Percentiles rank a stretch among this genome's conserved stretches.
These are phyloP conservation scores for Ganoderma lingzhi DNA, from an alignment of 1,284 basidiomycete genomes.

Conservation along the genomic window DNA sequence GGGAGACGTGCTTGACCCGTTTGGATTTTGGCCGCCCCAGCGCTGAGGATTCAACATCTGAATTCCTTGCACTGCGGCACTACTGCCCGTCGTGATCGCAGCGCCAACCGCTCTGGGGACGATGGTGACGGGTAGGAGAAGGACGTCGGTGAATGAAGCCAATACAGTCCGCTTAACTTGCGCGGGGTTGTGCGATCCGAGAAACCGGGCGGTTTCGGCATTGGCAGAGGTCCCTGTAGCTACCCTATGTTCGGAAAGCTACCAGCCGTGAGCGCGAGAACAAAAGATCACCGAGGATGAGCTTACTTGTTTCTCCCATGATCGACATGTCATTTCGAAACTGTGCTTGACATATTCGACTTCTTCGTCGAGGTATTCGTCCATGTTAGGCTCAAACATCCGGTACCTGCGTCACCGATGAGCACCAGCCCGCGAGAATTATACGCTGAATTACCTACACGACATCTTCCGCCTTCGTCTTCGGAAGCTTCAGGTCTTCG, in stretches of 20 bases:
- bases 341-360: conserved; percentile 81
- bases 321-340: conserved; percentile 80
- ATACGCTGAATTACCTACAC: conserved; percentile 57
- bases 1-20: conserved; percentile 29
- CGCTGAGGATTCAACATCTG: conserved; percentile 88
- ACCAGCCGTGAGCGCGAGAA: background rate
- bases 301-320: conserved; percentile 79
- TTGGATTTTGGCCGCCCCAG: conserved; percentile 62
- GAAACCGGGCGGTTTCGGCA: conserved; percentile 69
- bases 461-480: conserved; percentile 77
- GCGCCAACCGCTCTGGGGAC: conserved; percentile 89
- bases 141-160: conserved; percentile 89
- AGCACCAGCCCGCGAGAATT: background rate
- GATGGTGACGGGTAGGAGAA: conserved; percentile 94
- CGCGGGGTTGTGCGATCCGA: conserved; percentile 88
- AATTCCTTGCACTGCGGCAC: conserved; percentile 84
- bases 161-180: conserved; percentile 93
- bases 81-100: conserved; percentile 75
- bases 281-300: background rate
- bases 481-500: conserved; percentile 37
- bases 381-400: conserved; percentile 96
- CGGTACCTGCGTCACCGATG: conserved; percentile 65
- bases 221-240: conserved; percentile 44
- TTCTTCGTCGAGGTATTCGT: conserved; percentile 96
- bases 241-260: conserved; percentile 37